phyloP scores from a whole-genome alignment of 495 filamentous ascomycete species.

The Penicillium cataractarum region DNA sequence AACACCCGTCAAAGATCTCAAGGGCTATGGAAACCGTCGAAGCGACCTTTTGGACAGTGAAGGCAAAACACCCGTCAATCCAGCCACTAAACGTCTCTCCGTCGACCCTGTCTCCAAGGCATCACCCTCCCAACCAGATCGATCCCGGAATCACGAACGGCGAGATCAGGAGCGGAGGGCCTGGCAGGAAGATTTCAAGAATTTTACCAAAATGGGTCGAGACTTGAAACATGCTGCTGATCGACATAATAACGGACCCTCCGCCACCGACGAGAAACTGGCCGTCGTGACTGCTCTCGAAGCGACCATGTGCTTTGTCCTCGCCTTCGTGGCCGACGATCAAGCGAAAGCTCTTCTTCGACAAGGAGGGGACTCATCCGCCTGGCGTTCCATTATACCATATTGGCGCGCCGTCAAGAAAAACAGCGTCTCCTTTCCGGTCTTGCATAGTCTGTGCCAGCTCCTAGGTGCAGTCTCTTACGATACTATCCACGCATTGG shows the following conservation, averaged over 20 bases:
- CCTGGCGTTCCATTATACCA: slow-evolving; percentile 54
- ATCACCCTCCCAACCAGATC: slow-evolving; percentile 36
- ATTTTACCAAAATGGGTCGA: slow-evolving; percentile 45
- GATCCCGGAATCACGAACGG: slow-evolving; percentile 41
- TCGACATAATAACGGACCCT: slow-evolving; percentile 37
- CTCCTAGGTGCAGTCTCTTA: slow-evolving; percentile 54
- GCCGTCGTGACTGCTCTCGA: slow-evolving; percentile 51
- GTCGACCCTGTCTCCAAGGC: slow-evolving; percentile 34
- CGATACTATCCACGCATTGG: slow-evolving; percentile 47
- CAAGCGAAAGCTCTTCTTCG: slow-evolving; percentile 39
- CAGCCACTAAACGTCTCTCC: slow-evolving; percentile 30
- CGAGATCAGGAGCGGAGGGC: slow-evolving; percentile 42
- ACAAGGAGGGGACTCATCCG: slow-evolving; percentile 43
- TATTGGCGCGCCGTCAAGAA: slow-evolving; percentile 50
- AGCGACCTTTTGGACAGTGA: slow-evolving; percentile 34
- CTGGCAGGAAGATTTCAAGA: slow-evolving; percentile 52
- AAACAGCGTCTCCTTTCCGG: slow-evolving; percentile 41
- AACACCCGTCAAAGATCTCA: slow-evolving; percentile 39
- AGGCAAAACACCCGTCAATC: slow-evolving; percentile 32
- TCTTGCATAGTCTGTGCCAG: slow-evolving; percentile 45
- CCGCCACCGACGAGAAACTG: slow-evolving; percentile 41
- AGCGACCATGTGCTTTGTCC: slow-evolving; percentile 52
- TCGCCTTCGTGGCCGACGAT: slow-evolving; percentile 53
- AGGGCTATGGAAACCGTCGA: slow-evolving; percentile 29
- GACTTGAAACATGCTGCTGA: slow-evolving; percentile 55